Evolutionary conservation across 1,284 basidiomycete species (phyloP), one percentile per base, ranked within the genome.

Genomic region (Papiliotrema flavescens): DNA sequence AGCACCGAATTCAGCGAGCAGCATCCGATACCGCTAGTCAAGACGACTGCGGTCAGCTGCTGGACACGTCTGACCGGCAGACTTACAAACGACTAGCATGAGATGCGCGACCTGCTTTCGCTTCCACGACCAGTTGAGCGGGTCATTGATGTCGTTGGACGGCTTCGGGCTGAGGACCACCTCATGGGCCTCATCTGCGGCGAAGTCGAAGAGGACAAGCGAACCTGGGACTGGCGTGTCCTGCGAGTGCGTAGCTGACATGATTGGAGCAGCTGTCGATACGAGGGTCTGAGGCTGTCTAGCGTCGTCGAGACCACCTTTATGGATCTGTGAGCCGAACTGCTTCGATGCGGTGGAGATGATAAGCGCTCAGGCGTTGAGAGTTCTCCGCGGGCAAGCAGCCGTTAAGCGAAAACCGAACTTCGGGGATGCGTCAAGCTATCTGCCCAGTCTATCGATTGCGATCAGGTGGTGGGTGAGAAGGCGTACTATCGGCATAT

Each of bases 1-100:
- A 66, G 59, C 40, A 66, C 60, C 6, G 64, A 63, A 47, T 63
- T 63, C 0, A 66, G 46, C 2, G 62, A 48, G 6, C 50, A 46
- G 1, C 51, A 45, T 6, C 55, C 50, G 15, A 58, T 51, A 22
- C 60, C 63, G 3, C 49, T 39, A 0, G 59, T 39, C 34, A 60
- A 32, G 26, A 51, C 53, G 41, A 56, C 60, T 61, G 49, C 1
- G 23, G 11, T 15, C 35, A 28, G 42, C 17, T 35, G 45, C 14
- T 24, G 8, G 13, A 20, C 8, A 11, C 28, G 14, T 39, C 22
- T 15, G 23, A 11, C 22, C 20, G 5, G 0, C 20, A 1, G 19
- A 54, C 58, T 28, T 36, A 60, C 60, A 62, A 9, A 54, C 24
- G 28, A 60, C 47, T n/a, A 63, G 61, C 56, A 60, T 60, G 13